A percentile compares a stretch with the other conserved stretches of the same genome.
phyloP scores from a whole-genome alignment of 1,284 basidiomycete species.

The Naganishia cerealis region DNA sequence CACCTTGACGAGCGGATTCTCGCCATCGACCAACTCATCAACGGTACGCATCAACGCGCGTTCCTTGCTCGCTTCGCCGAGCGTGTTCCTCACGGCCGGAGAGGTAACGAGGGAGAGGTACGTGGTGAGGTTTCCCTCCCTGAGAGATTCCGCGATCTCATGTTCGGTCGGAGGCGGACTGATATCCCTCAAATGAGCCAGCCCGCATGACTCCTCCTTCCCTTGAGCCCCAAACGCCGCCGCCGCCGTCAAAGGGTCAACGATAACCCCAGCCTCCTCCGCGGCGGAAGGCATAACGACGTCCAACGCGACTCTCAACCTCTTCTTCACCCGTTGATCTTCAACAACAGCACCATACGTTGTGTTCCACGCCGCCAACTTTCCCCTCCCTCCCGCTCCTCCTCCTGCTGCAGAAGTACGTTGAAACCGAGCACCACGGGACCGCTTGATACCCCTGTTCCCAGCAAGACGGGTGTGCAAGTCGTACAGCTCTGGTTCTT shows the following conservation, averaged over 20 bases:
- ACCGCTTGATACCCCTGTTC: conserved; percentile 52
- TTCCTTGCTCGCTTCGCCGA: conserved; percentile 53
- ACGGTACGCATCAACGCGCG: conserved; percentile 51
- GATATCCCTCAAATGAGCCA: conserved; percentile 50
- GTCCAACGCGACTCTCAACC: conserved; percentile 46
- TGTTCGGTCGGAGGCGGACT: conserved; percentile 47
- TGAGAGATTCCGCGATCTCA: conserved; percentile 48
- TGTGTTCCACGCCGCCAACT: conserved; percentile 53
- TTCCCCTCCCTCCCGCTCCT: conserved; percentile 45
- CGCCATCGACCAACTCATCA: conserved; percentile 53
- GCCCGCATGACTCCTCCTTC: conserved; percentile 36
- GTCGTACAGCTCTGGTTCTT: conserved; percentile 33
- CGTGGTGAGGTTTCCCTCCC: conserved; percentile 41
- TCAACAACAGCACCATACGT: conserved; percentile 45
- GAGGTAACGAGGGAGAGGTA: conserved; percentile 52
- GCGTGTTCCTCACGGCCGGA: conserved; percentile 51
- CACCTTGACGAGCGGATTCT: conserved; percentile 51
- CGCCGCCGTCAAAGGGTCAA: conserved; percentile 32
- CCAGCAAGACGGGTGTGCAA: conserved; percentile 37
- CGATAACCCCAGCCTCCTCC: conserved; percentile 42
- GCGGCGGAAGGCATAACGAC: conserved; percentile 47
- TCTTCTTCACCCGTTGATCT: conserved; percentile 41
- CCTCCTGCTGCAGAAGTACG: too few species aligned
- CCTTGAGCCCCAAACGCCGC: conserved; percentile 33
- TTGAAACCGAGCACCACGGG: conserved; percentile 46